Evolutionary conservation across 2,329 filamentous ascomycete genomes (phyloP), one percentile per base, ranked within the genome.

Genomic region (Xylaria sp.): DNA sequence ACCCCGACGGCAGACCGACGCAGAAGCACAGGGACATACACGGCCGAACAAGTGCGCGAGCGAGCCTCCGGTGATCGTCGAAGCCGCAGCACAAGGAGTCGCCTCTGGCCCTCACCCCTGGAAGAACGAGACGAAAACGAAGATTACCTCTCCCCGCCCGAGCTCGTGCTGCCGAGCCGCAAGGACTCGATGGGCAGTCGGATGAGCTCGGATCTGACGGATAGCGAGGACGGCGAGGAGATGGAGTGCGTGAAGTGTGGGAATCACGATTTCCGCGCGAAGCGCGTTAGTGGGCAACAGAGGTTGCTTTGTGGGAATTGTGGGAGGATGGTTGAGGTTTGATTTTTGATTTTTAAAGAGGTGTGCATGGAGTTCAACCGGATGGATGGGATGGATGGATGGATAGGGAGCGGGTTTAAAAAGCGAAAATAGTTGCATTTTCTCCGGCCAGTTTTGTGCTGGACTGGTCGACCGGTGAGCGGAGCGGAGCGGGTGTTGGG

Each of bases 291-390:
- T 34, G 80, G 79, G 6, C 77, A 76, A 55, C 82, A 84, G 69
- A 78, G 77, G 61, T 72, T 89, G 64, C 78, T 86, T n/a, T 90
- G 87, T 71, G 80, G 80, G 42, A 79, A 76, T 51, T 90, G 80
- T 63, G 79, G 79, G 2, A 60, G 70, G 2, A 66, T 64, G 60
- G 63, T 64, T 4, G 63, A 64, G 46, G 48, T 57, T 13, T 65
- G 48, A 61, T 46, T 46, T 46, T 46, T 16, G 16, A 10, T 42
- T 13, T 16, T 16, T 16, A 16, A 16, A 16, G 16, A 16, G 16
- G 16, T 16, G 16, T 16, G 16, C 1, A 16, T 42, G 37, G 37
- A 42, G 8, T 42, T 13, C 4, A 13, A 42, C 1, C 16, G 16
- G 16, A 16, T 30, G 23, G 23, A 30, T 30, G 23, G 23, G 1